Percentiles rank a stretch among this genome's conserved stretches.
phyloP scores from a whole-genome alignment of 345 rosid species.

The Citrus reticulata region DNA sequence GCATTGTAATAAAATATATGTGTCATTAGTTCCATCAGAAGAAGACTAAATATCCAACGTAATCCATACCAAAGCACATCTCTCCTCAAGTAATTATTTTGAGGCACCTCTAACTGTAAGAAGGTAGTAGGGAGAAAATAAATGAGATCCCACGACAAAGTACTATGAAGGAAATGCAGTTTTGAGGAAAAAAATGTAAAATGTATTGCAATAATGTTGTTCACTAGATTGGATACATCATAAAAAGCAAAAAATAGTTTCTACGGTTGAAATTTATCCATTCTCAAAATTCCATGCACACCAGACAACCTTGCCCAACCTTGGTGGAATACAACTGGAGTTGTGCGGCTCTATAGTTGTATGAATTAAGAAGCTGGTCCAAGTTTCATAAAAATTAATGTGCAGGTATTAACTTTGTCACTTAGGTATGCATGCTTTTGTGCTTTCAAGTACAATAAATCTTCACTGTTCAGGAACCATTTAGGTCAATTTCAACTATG shows the following conservation, averaged over 20 bases:
- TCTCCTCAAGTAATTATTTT: constrained; percentile 50
- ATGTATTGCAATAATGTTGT: neutral
- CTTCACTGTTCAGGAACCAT: neutral
- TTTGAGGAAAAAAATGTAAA: neutral
- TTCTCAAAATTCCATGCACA: neutral
- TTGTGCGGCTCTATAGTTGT: neutral
- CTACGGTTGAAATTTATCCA: neutral
- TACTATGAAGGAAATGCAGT: neutral
- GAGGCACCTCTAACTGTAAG: constrained; percentile 65
- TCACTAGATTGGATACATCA: neutral
- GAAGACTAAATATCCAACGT: constrained; percentile 73
- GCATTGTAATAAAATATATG: constrained; percentile 85
- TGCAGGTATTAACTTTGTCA: neutral
- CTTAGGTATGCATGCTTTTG: neutral
- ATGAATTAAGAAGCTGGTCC: neutral
- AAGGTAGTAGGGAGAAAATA: neutral
- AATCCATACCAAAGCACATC: constrained; percentile 60
- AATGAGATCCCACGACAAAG: neutral
- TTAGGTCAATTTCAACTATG: neutral
- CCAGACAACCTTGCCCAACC: neutral
- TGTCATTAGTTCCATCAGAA: constrained; percentile 77
- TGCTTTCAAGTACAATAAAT: neutral
- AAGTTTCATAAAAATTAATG: neutral
- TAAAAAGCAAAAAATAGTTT: neutral
- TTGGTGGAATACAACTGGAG: neutral